Evolutionary conservation across 345 rosid species (phyloP), one percentile per base, ranked within the genome.

Genomic region (Carallia pectinifolia): DNA sequence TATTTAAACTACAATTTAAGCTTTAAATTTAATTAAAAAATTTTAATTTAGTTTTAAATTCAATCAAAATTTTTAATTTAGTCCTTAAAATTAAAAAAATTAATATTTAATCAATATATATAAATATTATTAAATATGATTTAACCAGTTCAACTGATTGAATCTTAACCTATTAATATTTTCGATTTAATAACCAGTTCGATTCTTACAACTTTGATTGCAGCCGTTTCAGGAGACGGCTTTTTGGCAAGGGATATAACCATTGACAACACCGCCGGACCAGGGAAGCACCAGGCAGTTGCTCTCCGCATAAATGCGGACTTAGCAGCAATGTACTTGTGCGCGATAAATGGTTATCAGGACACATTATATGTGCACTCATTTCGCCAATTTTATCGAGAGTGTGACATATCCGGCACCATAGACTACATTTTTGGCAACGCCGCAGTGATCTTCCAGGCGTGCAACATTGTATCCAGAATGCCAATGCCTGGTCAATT

Each of bases 221-320:
- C 82, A 91, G 98, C 94, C 6, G 90, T 89, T 16, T 85, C 89
- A 0, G 98, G 94, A 0, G 89, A 89, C 6, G 90, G 97, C 5
- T 93, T 93, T 81, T 65, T 91, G 36, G 97, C 96, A 17, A 71
- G 91, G 50, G 98, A 86, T 62, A 74, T 93, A 67, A 76, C 87
- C 23, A 72, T 93, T 13, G 81, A 80, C 48, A 93, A 93, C 85
- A 79, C 83, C 1, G 98, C 98, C 0, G 98, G 96, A 56, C 89
- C 96, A 0, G 79, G 61, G 76, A 91, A 84, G 77, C 83, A 85
- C 72, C 98, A 93, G 73, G 96, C 98, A 0, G 98, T 80, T 17
- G 98, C 98, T 0, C 59, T 91, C 48, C 86, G 97, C 30, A 80
- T 85, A 29, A 88, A 78, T 6, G 93, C 97, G 0, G 98, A 93